Conservation (phyloP, 2,329 filamentous ascomycete genomes). For the Talaromyces albobiverticillius region DNA sequence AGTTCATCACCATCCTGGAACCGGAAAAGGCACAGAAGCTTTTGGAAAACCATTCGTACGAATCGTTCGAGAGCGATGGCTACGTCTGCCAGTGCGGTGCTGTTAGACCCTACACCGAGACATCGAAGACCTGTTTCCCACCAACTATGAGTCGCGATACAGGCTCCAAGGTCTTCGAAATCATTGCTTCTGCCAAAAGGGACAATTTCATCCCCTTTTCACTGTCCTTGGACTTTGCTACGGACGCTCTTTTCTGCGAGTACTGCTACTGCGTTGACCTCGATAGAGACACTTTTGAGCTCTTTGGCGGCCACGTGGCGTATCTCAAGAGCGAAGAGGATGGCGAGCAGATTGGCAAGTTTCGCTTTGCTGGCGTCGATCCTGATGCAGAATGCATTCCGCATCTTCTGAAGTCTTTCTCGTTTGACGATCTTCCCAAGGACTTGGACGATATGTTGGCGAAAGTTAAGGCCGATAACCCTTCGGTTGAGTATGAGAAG, state of each 20-base stretch:
- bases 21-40: not conserved
- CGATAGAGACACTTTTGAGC: constrained; percentile 15
- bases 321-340: not conserved
- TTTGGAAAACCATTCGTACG: not conserved
- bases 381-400: not conserved
- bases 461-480: not conserved
- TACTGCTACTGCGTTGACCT: constrained; percentile 28
- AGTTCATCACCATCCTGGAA: constrained; percentile 16
- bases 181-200: constrained; percentile 16
- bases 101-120: not conserved
- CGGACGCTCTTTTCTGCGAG: constrained; percentile 22
- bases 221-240: constrained; percentile 20
- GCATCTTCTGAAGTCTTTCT: constrained; percentile 2
- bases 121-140: constrained; percentile 2
- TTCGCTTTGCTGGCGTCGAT: constrained; percentile 4
- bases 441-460: constrained; percentile 1
- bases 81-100: constrained; percentile 6
- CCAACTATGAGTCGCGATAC: constrained; percentile 18
- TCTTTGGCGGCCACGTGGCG: constrained; percentile 14
- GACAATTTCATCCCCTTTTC: constrained; percentile 17
- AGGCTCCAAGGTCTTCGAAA: constrained; percentile 17
- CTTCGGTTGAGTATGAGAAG: not conserved
- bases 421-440: constrained; percentile 4
- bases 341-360: not conserved
- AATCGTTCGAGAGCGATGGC: not conserved